Conservation (phyloP, 106 monocot genomes). For the Narthecium ossifragum region DNA sequence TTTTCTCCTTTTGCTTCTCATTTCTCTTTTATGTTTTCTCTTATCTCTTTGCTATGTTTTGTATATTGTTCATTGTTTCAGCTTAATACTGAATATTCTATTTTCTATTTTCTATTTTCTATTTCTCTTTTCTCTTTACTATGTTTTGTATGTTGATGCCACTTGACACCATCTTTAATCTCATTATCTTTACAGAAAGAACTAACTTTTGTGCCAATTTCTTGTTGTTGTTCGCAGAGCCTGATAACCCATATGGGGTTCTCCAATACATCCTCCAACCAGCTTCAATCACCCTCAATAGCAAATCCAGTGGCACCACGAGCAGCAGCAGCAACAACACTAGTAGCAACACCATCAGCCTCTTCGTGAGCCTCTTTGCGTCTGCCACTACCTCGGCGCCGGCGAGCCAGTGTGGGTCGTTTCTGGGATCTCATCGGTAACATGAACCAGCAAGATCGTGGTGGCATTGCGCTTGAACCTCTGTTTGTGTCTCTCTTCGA, state of each 20-base stretch:
- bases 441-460: constrained; percentile 10
- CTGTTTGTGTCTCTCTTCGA: constrained; percentile 36
- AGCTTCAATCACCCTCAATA: not conserved
- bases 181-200: too few relatives aligned
- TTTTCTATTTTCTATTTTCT: too few relatives aligned
- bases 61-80: too few relatives aligned
- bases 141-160: too few relatives aligned
- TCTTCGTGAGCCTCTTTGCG: constrained; percentile 35
- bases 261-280: constrained; percentile 14
- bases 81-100: too few relatives aligned
- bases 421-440: constrained; percentile 28
- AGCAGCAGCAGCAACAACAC: constrained; percentile 10
- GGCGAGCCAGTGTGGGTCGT: constrained; percentile 3
- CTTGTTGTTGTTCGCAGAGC: constrained; percentile 10
- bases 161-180: not conserved
- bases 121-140: too few relatives aligned
- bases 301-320: constrained; percentile 1
- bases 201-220: not conserved
- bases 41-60: too few relatives aligned
- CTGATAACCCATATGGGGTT: constrained; percentile 15
- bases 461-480: constrained; percentile 10
- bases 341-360: constrained; percentile 7
- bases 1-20: too few relatives aligned
- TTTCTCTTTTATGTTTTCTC: too few relatives aligned
- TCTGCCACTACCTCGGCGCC: constrained; percentile 7